Evolutionary conservation across 768 basidiomycete genomes (phyloP), one percentile per base, ranked within the genome.

Genomic region (Psilocybe tampanensis): DNA sequence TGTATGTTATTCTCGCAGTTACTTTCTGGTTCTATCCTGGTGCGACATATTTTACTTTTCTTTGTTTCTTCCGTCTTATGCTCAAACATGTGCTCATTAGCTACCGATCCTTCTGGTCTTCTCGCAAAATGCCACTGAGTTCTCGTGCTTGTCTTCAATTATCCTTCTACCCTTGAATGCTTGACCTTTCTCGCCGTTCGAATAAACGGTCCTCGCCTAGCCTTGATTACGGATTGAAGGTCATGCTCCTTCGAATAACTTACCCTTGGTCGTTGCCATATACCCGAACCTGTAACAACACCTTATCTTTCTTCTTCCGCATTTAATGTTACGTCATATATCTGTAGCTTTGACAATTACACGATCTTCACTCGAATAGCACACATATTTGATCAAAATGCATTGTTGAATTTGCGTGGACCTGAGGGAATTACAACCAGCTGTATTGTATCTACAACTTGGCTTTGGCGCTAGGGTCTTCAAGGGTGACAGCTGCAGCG

Each of bases 401-500:
- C n/a, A n/a, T n/a, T n/a, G n/a, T n/a, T n/a, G n/a, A n/a, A n/a
- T n/a, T n/a, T n/a, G n/a, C n/a, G n/a, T n/a, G n/a, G n/a, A n/a
- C n/a, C n/a, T n/a, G n/a, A n/a, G n/a, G n/a, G n/a, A n/a, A n/a
- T n/a, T n/a, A n/a, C n/a, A n/a, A n/a, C n/a, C n/a, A n/a, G n/a
- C n/a, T n/a, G n/a, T 29, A 29, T 29, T 29, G 29, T 29, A 29
- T 5, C 74, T 76, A 92, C 44, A 91, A 68, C 69, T 83, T 91
- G 1, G 88, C 79, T 73, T 88, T 91, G 22, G 73, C 60, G 60
- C 72, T 71, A 53, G 65, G 66, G 23, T 79, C 76, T 12, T 65
- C 70, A 5, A 94, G 75, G 0, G 95, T 98, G 0, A 82, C 96
- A 8, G 90, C 95, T 0, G 94, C 94, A 1, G 86, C 86, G 4